Percentiles rank a stretch among this genome's conserved stretches.
Evolutionary conservation across 2,329 filamentous ascomycete genomes (phyloP).

Genomic region (Esteya vermicola): DNA sequence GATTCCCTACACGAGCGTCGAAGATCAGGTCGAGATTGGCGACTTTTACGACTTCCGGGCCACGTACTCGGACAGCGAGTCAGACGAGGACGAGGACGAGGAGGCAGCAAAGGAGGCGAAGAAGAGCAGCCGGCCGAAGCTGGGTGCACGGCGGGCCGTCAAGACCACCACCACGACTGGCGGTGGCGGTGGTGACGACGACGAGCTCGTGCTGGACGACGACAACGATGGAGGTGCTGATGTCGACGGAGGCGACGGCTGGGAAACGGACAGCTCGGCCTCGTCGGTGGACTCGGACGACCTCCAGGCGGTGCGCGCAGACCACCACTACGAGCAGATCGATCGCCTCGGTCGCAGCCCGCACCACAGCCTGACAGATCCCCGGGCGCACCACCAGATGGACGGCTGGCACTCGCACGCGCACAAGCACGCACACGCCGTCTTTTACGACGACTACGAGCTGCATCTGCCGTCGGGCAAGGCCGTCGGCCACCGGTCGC

Average conservation of each 20-base stretch:
- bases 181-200: too few relatives aligned
- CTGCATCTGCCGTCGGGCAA: slow-evolving; percentile 83
- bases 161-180: slow-evolving; percentile 33
- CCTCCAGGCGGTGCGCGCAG: slow-evolving; percentile 63
- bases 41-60: slow-evolving; percentile 95
- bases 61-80: slow-evolving; percentile 75
- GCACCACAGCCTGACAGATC: slow-evolving; percentile 60
- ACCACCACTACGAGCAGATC: slow-evolving; percentile 56
- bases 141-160: slow-evolving; percentile 44
- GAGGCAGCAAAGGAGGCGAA: slow-evolving; percentile 33
- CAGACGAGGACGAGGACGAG: slow-evolving; percentile 42
- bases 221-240: slow-evolving; percentile 40
- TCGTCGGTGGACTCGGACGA: slow-evolving; percentile 82
- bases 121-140: slow-evolving; percentile 37
- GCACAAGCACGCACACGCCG: slow-evolving; percentile 59
- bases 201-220: slow-evolving; percentile 20
- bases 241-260: slow-evolving; percentile 55
- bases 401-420: slow-evolving; percentile 75
- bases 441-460: slow-evolving; percentile 87
- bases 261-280: slow-evolving; percentile 90
- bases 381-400: slow-evolving; percentile 56
- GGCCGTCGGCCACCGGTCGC: slow-evolving; percentile 76
- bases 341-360: slow-evolving; percentile 58
- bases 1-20: slow-evolving; percentile 79
- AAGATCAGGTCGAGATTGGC: slow-evolving; percentile 85